phyloP scores from a whole-genome alignment of 2,329 filamentous ascomycete genomes.

The Phialophora verrucosa region DNA sequence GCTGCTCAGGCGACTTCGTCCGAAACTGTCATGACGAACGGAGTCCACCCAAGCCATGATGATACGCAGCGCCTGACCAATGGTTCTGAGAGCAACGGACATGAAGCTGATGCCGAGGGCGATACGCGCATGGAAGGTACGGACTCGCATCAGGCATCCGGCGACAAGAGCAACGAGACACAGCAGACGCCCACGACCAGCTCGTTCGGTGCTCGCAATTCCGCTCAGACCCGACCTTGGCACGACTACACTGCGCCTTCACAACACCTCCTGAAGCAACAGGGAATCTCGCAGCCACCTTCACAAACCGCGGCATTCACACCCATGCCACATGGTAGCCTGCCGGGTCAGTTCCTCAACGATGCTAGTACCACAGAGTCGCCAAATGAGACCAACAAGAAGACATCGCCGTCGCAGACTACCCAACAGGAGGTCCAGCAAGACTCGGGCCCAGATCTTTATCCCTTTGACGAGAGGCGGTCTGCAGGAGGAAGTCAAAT shows the following conservation, averaged over 20 bases:
- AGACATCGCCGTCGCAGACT: conserved; percentile 67
- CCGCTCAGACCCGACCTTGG: conserved; percentile 55
- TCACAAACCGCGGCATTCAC: conserved; percentile 61
- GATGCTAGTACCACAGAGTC: conserved; percentile 88
- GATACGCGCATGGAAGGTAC: conserved; percentile 69
- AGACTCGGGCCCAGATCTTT: conserved; percentile 63
- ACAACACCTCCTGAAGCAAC: conserved; percentile 52
- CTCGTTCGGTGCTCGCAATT: conserved; percentile 54
- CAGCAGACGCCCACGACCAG: conserved; percentile 56
- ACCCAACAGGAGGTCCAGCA: conserved; percentile 68
- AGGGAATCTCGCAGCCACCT: conserved; percentile 52
- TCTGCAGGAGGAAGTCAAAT: conserved; percentile 62
- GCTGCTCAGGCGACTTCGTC: conserved; percentile 60
- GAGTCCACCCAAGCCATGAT: conserved; percentile 50
- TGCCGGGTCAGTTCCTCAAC: conserved; percentile 71
- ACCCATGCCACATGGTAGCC: conserved; percentile 63
- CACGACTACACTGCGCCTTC: conserved; percentile 55
- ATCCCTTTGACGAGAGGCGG: conserved; percentile 55
- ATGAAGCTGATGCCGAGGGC: conserved; percentile 53
- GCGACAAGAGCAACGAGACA: conserved; percentile 48
- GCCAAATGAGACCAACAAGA: conserved; percentile 72
- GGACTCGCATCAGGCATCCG: conserved; percentile 56
- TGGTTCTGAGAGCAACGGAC: conserved; percentile 48
- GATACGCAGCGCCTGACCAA: conserved; percentile 41
- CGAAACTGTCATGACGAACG: conserved; percentile 42